phyloP scores from a whole-genome alignment of 2,329 filamentous ascomycete species.

The Trichoderma afroharzianum region DNA sequence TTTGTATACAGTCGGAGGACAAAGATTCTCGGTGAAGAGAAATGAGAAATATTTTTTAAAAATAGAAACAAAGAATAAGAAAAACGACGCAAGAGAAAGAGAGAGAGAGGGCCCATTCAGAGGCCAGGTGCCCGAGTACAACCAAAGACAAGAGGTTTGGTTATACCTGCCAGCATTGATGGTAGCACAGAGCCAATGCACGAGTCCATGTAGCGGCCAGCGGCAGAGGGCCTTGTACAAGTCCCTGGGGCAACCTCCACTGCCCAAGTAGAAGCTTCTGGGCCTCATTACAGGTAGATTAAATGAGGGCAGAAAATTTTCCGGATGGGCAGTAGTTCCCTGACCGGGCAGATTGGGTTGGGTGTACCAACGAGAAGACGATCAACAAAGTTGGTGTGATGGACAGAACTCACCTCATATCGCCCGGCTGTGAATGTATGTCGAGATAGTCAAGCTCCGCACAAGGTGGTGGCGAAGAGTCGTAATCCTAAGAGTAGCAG shows the following conservation, averaged over 20 bases:
- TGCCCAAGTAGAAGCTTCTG: neutral
- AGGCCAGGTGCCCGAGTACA: constrained; percentile 25
- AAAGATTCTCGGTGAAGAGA: constrained; percentile 2
- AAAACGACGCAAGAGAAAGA: constrained; percentile 21
- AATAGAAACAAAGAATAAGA: neutral
- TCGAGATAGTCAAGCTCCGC: constrained; percentile 53
- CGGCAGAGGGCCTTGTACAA: constrained; percentile 15
- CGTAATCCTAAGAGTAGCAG: constrained; percentile 48
- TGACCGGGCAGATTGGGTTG: neutral
- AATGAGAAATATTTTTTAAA: neutral
- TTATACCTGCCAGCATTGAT: constrained; percentile 42
- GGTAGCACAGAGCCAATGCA: constrained; percentile 37
- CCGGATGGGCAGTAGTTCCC: neutral
- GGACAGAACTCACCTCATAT: constrained; percentile 50
- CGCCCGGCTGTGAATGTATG: constrained; percentile 45
- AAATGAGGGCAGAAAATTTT: neutral
- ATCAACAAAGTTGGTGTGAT: constrained; percentile 11
- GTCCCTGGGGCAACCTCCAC: constrained; percentile 2
- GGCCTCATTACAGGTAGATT: neutral
- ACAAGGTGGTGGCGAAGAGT: constrained; percentile 46
- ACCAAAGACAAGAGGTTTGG: constrained; percentile 30
- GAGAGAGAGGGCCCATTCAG: constrained; percentile 18
- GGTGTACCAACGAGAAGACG: constrained; percentile 3
- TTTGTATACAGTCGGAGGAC: neutral
- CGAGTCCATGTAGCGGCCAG: constrained; percentile 16